These are phyloP conservation scores for Lachancea sp. DNA, from an alignment of 805 yeast species.

Conservation along the genomic window DNA sequence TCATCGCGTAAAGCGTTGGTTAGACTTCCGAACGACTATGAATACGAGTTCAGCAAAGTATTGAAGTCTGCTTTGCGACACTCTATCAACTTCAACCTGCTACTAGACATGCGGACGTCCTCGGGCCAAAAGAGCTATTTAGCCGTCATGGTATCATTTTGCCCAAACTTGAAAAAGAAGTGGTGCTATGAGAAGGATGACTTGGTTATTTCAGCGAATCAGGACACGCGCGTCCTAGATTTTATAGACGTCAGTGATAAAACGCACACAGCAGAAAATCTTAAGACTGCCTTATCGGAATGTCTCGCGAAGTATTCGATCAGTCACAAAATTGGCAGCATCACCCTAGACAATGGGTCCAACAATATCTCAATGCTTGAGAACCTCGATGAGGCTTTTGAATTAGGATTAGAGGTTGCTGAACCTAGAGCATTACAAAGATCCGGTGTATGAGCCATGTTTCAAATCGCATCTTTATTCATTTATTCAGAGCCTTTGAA, in stretches of 20 bases:
- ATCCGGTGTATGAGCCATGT: conserved; percentile 10
- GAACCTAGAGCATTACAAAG: conserved; percentile 2
- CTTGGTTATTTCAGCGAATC: conserved; percentile 8
- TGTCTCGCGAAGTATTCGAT: conserved; percentile 7
- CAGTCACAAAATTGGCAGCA: conserved; percentile 6
- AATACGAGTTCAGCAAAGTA: conserved; percentile 8
- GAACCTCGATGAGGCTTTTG: conserved; percentile 7
- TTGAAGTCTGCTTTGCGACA: conserved; percentile 5
- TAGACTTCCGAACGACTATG: conserved; percentile 9
- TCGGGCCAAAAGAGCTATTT: conserved; percentile 9
- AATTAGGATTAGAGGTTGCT: conserved; percentile 1
- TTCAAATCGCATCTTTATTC: not conserved
- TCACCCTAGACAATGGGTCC: not conserved
- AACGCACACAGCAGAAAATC: conserved; percentile 7
- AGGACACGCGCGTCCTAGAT: conserved; percentile 10
- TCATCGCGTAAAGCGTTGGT: conserved; percentile 8
- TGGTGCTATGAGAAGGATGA: conserved; percentile 8
- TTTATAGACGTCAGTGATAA: conserved; percentile 12
- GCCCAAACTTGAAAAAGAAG: conserved; percentile 10
- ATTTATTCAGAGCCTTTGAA: conserved; percentile 9
- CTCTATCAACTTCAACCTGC: conserved; percentile 8
- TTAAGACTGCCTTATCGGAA: conserved; percentile 2
- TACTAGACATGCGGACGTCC: conserved; percentile 8
- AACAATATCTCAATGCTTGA: not conserved
- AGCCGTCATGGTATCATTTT: conserved; percentile 11